These are phyloP conservation scores for Leccinum ochraceum DNA, from an alignment of 768 basidiomycete genomes.

Conservation along the genomic window DNA sequence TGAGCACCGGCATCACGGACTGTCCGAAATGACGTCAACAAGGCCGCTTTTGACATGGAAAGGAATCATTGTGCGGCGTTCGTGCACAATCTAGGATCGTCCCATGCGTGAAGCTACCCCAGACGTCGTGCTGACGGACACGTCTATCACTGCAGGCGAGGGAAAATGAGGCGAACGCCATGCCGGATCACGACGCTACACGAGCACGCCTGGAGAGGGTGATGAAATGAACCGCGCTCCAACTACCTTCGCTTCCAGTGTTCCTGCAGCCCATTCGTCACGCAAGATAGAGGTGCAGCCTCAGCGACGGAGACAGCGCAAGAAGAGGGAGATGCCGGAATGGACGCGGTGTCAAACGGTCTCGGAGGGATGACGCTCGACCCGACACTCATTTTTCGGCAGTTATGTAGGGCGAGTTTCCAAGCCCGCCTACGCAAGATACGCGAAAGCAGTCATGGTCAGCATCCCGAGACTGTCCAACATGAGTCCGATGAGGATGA, in stretches of 20 bases:
- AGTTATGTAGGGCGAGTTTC: conserved; percentile 30
- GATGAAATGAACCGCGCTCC: conserved; percentile 16
- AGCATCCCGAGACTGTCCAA: conserved; percentile 8
- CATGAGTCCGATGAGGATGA: conserved; percentile 25
- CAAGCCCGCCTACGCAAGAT: conserved; percentile 33
- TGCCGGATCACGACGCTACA: too few species aligned
- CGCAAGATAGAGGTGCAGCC: conserved; percentile 26
- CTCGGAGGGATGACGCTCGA: conserved; percentile 58
- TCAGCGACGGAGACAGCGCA: conserved; percentile 20
- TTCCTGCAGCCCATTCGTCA: conserved; percentile 20
- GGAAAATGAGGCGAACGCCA: too few species aligned
- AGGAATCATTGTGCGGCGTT: too few species aligned
- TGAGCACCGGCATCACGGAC: too few species aligned
- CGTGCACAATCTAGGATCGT: neutral
- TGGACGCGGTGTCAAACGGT: conserved; percentile 24
- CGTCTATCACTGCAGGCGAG: neutral
- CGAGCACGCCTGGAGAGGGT: neutral
- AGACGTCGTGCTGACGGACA: conserved; percentile 29
- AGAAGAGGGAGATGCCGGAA: neutral
- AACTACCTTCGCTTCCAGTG: neutral
- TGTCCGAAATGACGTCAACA: too few species aligned
- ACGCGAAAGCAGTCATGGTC: conserved; percentile 14
- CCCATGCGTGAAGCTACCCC: conserved; percentile 19
- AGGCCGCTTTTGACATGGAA: too few species aligned
- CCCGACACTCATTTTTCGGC: too few species aligned